Conservation (phyloP, 2,329 filamentous ascomycete genomes). For the Alternaria ventricosa region DNA sequence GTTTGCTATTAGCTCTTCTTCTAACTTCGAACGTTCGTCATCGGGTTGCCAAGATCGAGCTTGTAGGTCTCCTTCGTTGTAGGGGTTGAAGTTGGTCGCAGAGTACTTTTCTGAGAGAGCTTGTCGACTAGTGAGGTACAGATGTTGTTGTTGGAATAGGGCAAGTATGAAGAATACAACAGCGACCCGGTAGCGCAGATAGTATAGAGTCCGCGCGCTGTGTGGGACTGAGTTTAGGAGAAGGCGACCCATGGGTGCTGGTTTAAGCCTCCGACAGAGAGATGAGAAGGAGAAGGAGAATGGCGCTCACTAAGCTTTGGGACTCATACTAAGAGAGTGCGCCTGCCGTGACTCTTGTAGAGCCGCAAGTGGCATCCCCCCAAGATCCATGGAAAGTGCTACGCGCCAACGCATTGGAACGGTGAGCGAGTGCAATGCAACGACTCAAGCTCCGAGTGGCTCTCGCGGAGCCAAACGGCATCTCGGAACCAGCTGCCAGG, state of each 20-base stretch:
- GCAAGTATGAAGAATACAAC: slow-evolving; percentile 20
- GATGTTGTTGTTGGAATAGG: slow-evolving; percentile 26
- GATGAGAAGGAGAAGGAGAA: not conserved
- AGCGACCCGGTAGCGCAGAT: slow-evolving; percentile 19
- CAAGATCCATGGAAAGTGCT: not conserved
- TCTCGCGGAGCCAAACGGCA: not conserved
- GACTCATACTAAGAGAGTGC: not conserved
- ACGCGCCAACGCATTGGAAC: not conserved
- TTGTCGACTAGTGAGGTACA: slow-evolving; percentile 24
- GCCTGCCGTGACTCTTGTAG: not conserved
- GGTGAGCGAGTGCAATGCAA: not conserved
- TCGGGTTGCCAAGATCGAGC: slow-evolving; percentile 4
- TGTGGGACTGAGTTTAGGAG: slow-evolving; percentile 7
- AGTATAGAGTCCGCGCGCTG: slow-evolving; percentile 6
- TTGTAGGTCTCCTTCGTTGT: not conserved
- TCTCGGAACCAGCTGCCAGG: not conserved
- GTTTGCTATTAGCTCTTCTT: slow-evolving; percentile 27
- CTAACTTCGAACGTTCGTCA: slow-evolving; percentile 14
- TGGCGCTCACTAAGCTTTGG: not conserved
- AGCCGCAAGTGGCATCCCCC: not conserved
- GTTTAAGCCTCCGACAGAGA: not conserved
- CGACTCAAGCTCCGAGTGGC: not conserved
- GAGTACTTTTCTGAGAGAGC: slow-evolving; percentile 31
- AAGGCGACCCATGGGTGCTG: slow-evolving; percentile 15
- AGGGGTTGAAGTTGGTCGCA: slow-evolving; percentile 19